Evolutionary conservation across 768 basidiomycete species (phyloP), one percentile per base, ranked within the genome.

Genomic region (Neoboletus subvelutipes): DNA sequence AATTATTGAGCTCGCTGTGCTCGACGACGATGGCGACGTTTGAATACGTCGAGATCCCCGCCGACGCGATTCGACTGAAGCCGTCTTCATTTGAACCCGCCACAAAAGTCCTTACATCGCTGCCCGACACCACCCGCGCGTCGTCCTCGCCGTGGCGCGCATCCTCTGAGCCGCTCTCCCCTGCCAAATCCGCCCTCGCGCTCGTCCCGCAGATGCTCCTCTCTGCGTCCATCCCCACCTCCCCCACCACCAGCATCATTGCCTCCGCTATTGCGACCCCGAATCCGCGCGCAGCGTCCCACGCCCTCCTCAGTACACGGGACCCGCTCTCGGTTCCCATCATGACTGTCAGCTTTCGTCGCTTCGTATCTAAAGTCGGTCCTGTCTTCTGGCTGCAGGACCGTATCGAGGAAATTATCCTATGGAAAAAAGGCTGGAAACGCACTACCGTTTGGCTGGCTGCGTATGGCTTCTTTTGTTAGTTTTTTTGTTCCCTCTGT

Each of bases 381-480:
- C 87, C 90, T 0, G 73, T 94, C 8, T 96, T 95, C 65, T 96
- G 93, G 94, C 60, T 95, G 20, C 91, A 92, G 72, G 94, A 97
- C 67, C 75, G 94, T 1, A 66, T 91, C 15, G 94, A 96, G 69
- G 94, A 95, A 73, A 78, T 94, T 12, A 11, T 49, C 48, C 22
- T 49, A 7, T 49, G 48, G 48, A 49, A 36, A 26, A 49, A 36
- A 8, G 86, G 87, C 0, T 87, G 85, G 87, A 81, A 79, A 64
- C 76, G 82, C 41, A 94, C 94, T 1, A 67, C 75, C 40, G 79
- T 83, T 0, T 95, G 89, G 87, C 85, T 95, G 74, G 78, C 84
- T 3, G 78, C 73, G 0, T 95, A 93, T 70, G 82, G 81, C 0
- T 92, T 94, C 62, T 71, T 94, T 37, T 95, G 94, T 94, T 49